Evolutionary conservation across 495 filamentous ascomycete genomes (phyloP), one percentile per base, ranked within the genome.

Genomic region (Xylaria bambusicola): DNA sequence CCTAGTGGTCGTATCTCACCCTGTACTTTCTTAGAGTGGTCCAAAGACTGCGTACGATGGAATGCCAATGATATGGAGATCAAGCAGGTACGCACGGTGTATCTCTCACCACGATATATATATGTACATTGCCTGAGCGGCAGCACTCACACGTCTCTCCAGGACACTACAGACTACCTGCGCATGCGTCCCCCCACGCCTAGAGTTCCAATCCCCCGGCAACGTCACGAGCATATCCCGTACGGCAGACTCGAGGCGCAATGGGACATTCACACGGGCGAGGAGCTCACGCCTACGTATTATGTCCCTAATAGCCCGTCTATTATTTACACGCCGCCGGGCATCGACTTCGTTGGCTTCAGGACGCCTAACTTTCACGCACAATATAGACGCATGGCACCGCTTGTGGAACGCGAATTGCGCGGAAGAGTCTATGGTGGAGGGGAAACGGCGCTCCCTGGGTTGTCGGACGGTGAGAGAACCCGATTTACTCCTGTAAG

Each of bases 211-310:
- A 17, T 17, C 4, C 23, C 35, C 3, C 24, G 36, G 18, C 49
- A 7, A 21, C 48, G 41, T 5, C 60, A 60, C 21, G 36, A 18
- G 10, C 58, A 61, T 2, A 1, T 26, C 3, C 58, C 57, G 8
- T 5, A 46, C 3, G 15, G 21, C 1, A 1, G 13, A 0, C 12
- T 17, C 0, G 23, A 42, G 36, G 9, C 17, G 2, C 68, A 71
- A 53, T 29, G 33, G 23, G 68, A 71, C 26, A 1, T 47, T 17
- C 2, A 46, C 1, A 69, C 66, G 0, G 66, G 69, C 0, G 58
- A 61, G 21, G 44, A 58, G 51, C 46, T 66, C n/a, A 64, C 69
- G 15, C 69, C 69, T 0, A 13, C n/a, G 6, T 71, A 71, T 44
- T 0, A 26, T 1, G 66, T 71, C 13, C 65, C 65, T 13, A 49